These are phyloP conservation scores for Amesomyces nigricolor DNA, from an alignment of 2,329 filamentous ascomycete genomes.

Conservation along the genomic window DNA sequence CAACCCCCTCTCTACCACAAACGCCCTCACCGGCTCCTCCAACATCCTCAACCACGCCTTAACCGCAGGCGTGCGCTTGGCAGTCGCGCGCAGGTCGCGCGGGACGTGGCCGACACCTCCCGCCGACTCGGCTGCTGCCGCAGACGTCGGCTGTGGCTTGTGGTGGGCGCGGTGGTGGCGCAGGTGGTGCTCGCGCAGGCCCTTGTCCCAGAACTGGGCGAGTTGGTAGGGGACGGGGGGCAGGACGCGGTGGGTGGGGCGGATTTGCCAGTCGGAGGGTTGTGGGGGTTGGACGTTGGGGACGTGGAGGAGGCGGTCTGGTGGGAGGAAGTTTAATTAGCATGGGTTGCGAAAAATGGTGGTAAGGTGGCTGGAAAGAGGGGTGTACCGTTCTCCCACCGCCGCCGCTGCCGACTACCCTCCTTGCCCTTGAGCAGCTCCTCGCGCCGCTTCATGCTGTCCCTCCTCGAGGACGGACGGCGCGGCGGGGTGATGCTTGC, in stretches of 20 bases:
- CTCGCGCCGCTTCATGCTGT: constrained; percentile 59
- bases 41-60: constrained; percentile 75
- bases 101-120: constrained; percentile 57
- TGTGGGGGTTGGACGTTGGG: constrained; percentile 80
- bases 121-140: constrained; percentile 28
- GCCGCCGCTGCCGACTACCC: constrained; percentile 74
- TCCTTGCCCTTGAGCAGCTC: constrained; percentile 83
- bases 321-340: not conserved
- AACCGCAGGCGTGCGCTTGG: constrained; percentile 75
- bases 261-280: constrained; percentile 75
- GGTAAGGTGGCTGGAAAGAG: constrained; percentile 1
- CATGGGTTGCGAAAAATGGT: not conserved
- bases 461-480: constrained; percentile 46
- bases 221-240: constrained; percentile 77
- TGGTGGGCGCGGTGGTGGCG: constrained; percentile 32
- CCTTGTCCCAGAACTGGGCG: constrained; percentile 73
- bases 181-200: constrained; percentile 41
- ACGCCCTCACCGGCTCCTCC: constrained; percentile 76
- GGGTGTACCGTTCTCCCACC: constrained; percentile 86
- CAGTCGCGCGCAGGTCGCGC: constrained; percentile 69
- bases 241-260: constrained; percentile 72
- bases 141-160: not conserved
- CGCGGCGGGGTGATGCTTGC: constrained; percentile 34
- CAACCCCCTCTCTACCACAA: constrained; percentile 51
- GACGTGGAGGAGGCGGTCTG: constrained; percentile 81